A percentile compares a stretch with the other conserved stretches of the same genome.
These are phyloP conservation scores for Phialophora verrucosa DNA, from an alignment of 2,329 filamentous ascomycete species.

Conservation along the genomic window DNA sequence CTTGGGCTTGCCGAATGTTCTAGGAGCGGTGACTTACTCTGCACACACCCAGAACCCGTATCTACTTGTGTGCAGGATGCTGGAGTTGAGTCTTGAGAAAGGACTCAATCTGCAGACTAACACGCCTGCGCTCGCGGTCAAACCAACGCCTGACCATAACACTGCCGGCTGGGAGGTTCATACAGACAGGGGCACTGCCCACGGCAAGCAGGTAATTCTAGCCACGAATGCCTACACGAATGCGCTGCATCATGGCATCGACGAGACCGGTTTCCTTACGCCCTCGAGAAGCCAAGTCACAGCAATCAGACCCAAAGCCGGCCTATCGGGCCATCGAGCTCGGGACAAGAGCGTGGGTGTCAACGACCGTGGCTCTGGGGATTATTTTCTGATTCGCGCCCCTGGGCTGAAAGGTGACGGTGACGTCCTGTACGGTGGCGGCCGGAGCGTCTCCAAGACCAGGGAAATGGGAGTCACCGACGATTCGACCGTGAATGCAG, in stretches of 20 bases:
- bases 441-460: slow-evolving; percentile 24
- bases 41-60: slow-evolving; percentile 9
- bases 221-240: slow-evolving; percentile 63
- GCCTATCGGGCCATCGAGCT: slow-evolving; percentile 45
- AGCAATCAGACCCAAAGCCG: slow-evolving; percentile 48
- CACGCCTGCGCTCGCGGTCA: slow-evolving; percentile 46
- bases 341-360: slow-evolving; percentile 40
- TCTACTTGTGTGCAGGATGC: slow-evolving; percentile 7
- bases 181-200: slow-evolving; percentile 55
- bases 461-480: slow-evolving; percentile 45
- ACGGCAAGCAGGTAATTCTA: slow-evolving; percentile 60
- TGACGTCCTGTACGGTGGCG: slow-evolving; percentile 41
- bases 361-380: slow-evolving; percentile 42
- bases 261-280: slow-evolving; percentile 44
- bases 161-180: slow-evolving; percentile 48
- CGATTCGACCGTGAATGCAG: slow-evolving; percentile 49
- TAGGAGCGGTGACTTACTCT: slow-evolving; percentile 41
- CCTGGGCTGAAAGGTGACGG: slow-evolving; percentile 38
- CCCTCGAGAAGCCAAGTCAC: slow-evolving; percentile 56
- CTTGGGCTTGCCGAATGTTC: slow-evolving; percentile 44
- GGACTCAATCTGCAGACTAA: slow-evolving; percentile 53
- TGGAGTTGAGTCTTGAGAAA: slow-evolving; percentile 52
- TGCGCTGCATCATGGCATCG: slow-evolving; percentile 55
- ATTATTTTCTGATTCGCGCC: slow-evolving; percentile 45
- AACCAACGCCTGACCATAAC: slow-evolving; percentile 35